phyloP scores from a whole-genome alignment of 345 rosid genomes.

The Brassica napus region Da-Ae NC_063452.1:1643001-1643500 shows the following conservation, averaged over 20 bases:
- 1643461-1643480: not conserved
- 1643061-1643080: conserved; percentile 44
- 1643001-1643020: not conserved
- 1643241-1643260: conserved; percentile 51
- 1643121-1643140: conserved; percentile 88
- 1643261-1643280: conserved; percentile 86
- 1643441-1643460: too few species aligned
- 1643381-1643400: conserved; percentile 40
- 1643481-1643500: conserved; percentile 23
- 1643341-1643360: conserved; percentile 61
- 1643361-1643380: conserved; percentile 24
- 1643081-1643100: conserved; percentile 97
- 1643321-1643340: conserved; percentile 74
- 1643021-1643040: conserved; percentile 12
- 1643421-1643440: conserved; percentile 13
- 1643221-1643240: not conserved
- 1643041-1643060: not conserved
- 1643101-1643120: conserved; percentile 98
- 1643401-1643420: conserved; percentile 44
- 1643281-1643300: conserved; percentile 80
- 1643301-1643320: conserved; percentile 82
- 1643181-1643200: conserved; percentile 47
- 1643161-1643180: conserved; percentile 90
- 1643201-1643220: not conserved
- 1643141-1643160: conserved; percentile 90